Percentiles rank a stretch among this genome's conserved stretches.
Conservation (phyloP, 495 filamentous ascomycete species). For the Aspergillus bertholletiae region DNA sequence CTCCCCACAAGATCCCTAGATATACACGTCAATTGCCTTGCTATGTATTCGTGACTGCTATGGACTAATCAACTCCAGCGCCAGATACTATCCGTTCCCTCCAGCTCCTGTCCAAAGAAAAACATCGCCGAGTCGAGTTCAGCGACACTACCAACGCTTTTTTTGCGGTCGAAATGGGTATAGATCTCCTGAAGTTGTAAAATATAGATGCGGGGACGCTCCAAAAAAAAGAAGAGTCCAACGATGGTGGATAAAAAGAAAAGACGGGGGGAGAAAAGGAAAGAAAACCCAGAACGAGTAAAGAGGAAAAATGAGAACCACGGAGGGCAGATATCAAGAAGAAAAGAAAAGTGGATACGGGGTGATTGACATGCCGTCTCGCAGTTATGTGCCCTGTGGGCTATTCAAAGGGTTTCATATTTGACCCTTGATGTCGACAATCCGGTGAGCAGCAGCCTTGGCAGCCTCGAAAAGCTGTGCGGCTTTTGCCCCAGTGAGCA, state of each 20-base stretch:
- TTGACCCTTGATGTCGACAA: conserved; percentile 96
- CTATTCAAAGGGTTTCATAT: conserved; percentile 50
- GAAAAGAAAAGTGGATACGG: background rate
- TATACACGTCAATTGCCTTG: background rate
- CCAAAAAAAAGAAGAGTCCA: background rate
- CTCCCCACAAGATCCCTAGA: background rate
- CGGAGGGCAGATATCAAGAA: background rate
- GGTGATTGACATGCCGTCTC: background rate
- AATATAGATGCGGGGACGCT: conserved; percentile 1
- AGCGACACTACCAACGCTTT: conserved; percentile 9
- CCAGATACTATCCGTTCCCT: background rate
- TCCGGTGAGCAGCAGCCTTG: conserved; percentile 67
- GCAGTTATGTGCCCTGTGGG: background rate
- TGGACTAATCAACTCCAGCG: background rate
- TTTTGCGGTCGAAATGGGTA: conserved; percentile 17
- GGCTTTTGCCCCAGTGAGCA: conserved; percentile 70
- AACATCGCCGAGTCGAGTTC: background rate
- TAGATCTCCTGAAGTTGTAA: conserved; percentile 10
- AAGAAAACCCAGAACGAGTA: conserved; percentile 3
- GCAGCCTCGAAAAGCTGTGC: conserved; percentile 67
- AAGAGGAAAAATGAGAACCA: background rate
- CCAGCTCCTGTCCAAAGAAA: background rate
- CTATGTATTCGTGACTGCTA: background rate
- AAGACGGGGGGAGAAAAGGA: background rate
- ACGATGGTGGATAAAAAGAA: background rate